phyloP scores from a whole-genome alignment of 2,329 filamentous ascomycete genomes.

The Monilinia polystroma region DNA sequence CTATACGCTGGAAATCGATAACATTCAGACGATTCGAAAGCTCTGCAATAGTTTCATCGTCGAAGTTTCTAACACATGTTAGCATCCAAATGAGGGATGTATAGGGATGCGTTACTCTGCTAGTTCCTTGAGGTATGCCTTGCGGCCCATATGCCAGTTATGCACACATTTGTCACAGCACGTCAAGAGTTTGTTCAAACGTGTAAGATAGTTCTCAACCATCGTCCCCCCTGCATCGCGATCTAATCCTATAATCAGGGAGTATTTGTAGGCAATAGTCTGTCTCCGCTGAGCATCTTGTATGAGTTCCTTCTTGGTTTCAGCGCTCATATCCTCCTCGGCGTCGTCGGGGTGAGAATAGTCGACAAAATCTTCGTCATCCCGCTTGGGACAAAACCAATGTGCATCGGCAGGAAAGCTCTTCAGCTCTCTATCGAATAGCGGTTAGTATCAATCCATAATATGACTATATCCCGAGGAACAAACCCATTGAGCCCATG shows the following conservation, averaged over 20 bases:
- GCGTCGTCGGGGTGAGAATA: conserved; percentile 57
- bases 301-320: conserved; percentile 55
- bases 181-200: conserved; percentile 58
- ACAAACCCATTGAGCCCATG: conserved; percentile 37
- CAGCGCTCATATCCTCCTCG: conserved; percentile 49
- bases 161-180: conserved; percentile 69
- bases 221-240: conserved; percentile 58
- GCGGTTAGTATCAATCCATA: conserved; percentile 20
- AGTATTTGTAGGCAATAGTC: conserved; percentile 64
- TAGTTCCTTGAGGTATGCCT: conserved; percentile 60
- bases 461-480: neutral
- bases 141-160: conserved; percentile 71
- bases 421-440: conserved; percentile 35
- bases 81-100: conserved; percentile 17
- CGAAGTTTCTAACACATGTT: conserved; percentile 34
- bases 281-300: conserved; percentile 55
- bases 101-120: conserved; percentile 51
- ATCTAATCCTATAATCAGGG: conserved; percentile 66
- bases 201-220: conserved; percentile 57
- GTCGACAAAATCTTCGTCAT: conserved; percentile 61
- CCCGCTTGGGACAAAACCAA: conserved; percentile 65
- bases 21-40: conserved; percentile 58
- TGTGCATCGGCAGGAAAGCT: conserved; percentile 49
- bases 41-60: conserved; percentile 51
- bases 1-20: conserved; percentile 62